phyloP scores from a whole-genome alignment of 148 eudicot species.

The Vaccinium darrowii region DNA sequence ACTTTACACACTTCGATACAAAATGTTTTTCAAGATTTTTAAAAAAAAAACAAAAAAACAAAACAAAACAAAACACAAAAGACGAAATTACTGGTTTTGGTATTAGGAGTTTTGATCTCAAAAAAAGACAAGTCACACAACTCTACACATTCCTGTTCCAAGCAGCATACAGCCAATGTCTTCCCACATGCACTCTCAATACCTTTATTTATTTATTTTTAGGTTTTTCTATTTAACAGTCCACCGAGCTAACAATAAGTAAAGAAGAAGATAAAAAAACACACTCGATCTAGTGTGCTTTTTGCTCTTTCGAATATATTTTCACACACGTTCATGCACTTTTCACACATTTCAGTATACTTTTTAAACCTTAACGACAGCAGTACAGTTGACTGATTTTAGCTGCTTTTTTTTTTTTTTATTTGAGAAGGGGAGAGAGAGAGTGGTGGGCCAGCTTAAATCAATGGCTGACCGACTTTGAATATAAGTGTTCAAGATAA shows the following conservation, averaged over 20 bases:
- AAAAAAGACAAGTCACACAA: constrained; percentile 39
- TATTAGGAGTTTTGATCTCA: constrained; percentile 25
- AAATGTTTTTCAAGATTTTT: neutral
- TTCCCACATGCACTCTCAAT: constrained; percentile 18
- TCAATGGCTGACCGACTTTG: constrained; percentile 47
- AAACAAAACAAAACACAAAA: too few relatives aligned
- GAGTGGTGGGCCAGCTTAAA: constrained; percentile 26
- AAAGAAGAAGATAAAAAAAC: too few relatives aligned
- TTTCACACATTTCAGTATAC: too few relatives aligned
- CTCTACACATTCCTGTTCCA: constrained; percentile 58
- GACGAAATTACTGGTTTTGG: constrained; percentile 9
- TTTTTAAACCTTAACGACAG: too few relatives aligned
- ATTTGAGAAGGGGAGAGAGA: constrained; percentile 13
- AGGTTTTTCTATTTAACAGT: too few relatives aligned
- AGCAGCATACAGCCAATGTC: constrained; percentile 49
- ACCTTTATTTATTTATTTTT: neutral
- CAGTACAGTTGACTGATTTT: too few relatives aligned
- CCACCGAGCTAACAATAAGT: too few relatives aligned
- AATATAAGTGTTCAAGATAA: constrained; percentile 24
- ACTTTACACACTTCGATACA: neutral
- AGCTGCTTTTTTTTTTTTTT: too few relatives aligned
- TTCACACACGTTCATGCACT: too few relatives aligned
- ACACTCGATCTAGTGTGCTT: too few relatives aligned
- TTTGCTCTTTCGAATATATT: too few relatives aligned
- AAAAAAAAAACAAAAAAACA: neutral